Evolutionary conservation across 78 protist genomes (phyloP), one percentile per base, ranked within the genome.

Genomic region (Dictyostelium capitatum): DNA sequence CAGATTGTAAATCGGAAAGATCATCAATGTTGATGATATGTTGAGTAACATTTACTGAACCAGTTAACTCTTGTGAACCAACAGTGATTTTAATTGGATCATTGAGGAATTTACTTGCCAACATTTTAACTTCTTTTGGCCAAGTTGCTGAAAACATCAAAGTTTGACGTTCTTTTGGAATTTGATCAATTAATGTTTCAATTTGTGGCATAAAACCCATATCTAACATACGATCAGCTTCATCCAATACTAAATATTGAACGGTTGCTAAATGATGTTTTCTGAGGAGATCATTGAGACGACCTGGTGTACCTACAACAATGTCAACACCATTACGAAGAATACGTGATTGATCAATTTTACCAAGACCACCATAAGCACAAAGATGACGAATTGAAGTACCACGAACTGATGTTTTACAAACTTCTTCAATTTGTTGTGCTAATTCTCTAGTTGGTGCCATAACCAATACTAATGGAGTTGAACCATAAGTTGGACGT

Each of bases 191-290:
- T 80, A 87, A 47, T n/a, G 53, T 47, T 65, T 87, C 84, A 72
- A 87, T 98, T 87, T 98, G 99, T 23, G 99, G 99, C 96, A 98
- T 99, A 89, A 99, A 99, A 46, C 99, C 99, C 99, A 99, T 99
- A 94, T 99, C 99, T n/a, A 99, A 96, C 99, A 99, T 94, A 90
- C 99, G 98, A 75, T 99, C 99, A 10, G 99, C 99, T 94, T 99
- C 99, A 85, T 99, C 99, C 20, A 98, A 95, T 5, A 97, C 89
- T 28, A 99, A 79, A 94, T 85, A 97, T 79, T 93, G 89, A 59
- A 95, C 79, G 70, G 80, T 77, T 3, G 32, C 0, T 67, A 87
- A 65, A 32, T 77, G 83, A 20, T 48, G 28, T 65, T 53, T 37
- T 25, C 72, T 74, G 17, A 97, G 59, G 62, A 99, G 64, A 92